A percentile compares a stretch with the other conserved stretches of the same genome.
Conservation (phyloP, 164 flowering plant species). For the Chimonanthus salicifolius region DNA sequence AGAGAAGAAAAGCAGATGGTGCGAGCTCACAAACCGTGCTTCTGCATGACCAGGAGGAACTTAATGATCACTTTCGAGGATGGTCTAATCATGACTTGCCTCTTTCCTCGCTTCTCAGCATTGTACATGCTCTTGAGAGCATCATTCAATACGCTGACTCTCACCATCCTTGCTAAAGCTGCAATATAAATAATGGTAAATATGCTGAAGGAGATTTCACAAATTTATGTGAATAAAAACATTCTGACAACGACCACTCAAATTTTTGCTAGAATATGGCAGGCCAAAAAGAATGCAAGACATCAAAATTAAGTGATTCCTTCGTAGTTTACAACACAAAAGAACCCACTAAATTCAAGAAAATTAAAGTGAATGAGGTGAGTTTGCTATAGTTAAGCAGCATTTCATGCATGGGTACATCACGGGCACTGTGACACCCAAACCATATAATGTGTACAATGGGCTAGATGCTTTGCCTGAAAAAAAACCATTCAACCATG, state of each 20-base stretch:
- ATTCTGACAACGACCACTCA: not conserved
- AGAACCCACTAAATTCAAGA: no score
- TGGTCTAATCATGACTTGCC: slow-evolving; percentile 38
- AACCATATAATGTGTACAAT: no score
- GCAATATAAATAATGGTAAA: not conserved
- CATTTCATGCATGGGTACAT: no score
- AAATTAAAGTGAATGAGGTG: no score
- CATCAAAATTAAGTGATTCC: no score
- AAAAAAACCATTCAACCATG: no score
- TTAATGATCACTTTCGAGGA: slow-evolving; percentile 28
- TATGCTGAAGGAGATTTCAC: not conserved
- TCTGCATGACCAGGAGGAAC: slow-evolving; percentile 31
- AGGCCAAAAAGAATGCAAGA: no score
- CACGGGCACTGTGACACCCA: no score
- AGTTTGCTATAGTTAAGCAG: no score
- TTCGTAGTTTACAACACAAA: no score
- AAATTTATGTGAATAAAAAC: not conserved
- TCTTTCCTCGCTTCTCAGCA: slow-evolving; percentile 33
- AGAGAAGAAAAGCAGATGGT: not conserved
- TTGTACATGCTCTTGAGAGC: slow-evolving; percentile 38
- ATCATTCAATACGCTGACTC: slow-evolving; percentile 29
- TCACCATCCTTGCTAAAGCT: slow-evolving; percentile 21
- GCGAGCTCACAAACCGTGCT: slow-evolving; percentile 19
- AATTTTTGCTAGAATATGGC: no score
- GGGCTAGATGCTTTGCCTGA: no score